Percentiles rank a stretch among this genome's conserved stretches.
Evolutionary conservation across 2,329 filamentous ascomycete species (phyloP).

Genomic region (Aureobasidium vineae): DNA sequence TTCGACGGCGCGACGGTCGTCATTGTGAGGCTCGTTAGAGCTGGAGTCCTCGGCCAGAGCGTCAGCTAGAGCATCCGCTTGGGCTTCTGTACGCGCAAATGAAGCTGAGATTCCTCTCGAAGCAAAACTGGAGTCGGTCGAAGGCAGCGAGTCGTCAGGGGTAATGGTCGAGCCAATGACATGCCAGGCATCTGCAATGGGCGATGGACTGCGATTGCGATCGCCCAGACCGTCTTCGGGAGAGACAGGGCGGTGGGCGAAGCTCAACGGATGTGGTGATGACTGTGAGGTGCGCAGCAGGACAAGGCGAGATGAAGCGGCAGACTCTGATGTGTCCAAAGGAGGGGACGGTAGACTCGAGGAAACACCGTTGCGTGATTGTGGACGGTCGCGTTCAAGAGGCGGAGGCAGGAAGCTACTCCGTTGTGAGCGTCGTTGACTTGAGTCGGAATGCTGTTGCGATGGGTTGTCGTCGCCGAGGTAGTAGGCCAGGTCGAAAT

Average conservation of each 20-base stretch:
- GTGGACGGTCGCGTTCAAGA: slow-evolving; percentile 21
- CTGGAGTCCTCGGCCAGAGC: not conserved
- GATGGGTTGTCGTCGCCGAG: not conserved
- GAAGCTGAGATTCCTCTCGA: slow-evolving; percentile 57
- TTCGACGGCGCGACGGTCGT: slow-evolving; percentile 13
- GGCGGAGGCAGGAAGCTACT: slow-evolving; percentile 15
- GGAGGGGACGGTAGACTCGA: slow-evolving; percentile 23
- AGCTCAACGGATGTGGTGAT: slow-evolving; percentile 14
- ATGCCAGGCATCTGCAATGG: slow-evolving; percentile 68
- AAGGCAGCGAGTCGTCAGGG: slow-evolving; percentile 77
- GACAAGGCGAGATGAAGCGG: slow-evolving; percentile 7
- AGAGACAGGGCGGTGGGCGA: slow-evolving; percentile 15
- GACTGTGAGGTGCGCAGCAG: not conserved
- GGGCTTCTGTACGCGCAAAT: slow-evolving; percentile 42
- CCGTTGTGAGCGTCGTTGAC: slow-evolving; percentile 1
- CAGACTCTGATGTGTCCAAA: slow-evolving; percentile 1
- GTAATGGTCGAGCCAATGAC: slow-evolving; percentile 76
- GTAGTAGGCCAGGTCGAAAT: slow-evolving; percentile 13
- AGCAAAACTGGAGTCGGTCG: slow-evolving; percentile 76
- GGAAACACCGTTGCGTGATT: slow-evolving; percentile 5
- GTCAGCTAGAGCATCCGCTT: not conserved
- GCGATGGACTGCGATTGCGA: slow-evolving; percentile 69
- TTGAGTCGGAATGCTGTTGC: not conserved
- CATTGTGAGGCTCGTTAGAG: not conserved
- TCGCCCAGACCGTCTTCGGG: slow-evolving; percentile 66